Conservation (phyloP, 306 rosid genomes). For the Lathyrus tuberosus region DNA sequence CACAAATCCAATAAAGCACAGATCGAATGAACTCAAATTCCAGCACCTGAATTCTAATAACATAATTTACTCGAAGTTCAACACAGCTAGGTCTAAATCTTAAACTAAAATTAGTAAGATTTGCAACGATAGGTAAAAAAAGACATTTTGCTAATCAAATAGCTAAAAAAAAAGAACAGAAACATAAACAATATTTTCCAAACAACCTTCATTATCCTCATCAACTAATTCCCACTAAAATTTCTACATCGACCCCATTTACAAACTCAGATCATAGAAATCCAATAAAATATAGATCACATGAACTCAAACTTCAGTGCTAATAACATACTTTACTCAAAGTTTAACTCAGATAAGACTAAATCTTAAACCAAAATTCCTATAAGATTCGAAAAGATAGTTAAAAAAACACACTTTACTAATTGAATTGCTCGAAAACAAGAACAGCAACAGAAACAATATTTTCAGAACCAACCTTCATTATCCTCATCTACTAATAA, state of each 20-base stretch:
- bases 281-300: background rate
- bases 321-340: background rate
- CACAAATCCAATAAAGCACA: slow-evolving; percentile 4
- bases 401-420: background rate
- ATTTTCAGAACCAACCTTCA: background rate
- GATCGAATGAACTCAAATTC: slow-evolving; percentile 18
- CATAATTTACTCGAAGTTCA: slow-evolving; percentile 5
- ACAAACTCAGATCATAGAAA: slow-evolving; percentile 1
- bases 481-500: background rate
- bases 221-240: slow-evolving; percentile 2
- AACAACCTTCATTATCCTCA: background rate
- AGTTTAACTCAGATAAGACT: slow-evolving; percentile 10
- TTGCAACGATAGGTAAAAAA: no score
- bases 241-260: slow-evolving; percentile 23
- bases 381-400: background rate
- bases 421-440: background rate
- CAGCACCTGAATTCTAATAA: background rate
- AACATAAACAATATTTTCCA: background rate
- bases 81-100: slow-evolving; percentile 6
- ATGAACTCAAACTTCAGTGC: background rate
- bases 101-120: background rate
- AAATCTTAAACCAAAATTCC: background rate
- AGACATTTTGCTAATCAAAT: no score
- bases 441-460: slow-evolving; percentile 8
- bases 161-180: background rate